Base-by-base conservation (phyloP, 2,329 filamentous ascomycete species). In the Phialocephala subalpina region DNA sequence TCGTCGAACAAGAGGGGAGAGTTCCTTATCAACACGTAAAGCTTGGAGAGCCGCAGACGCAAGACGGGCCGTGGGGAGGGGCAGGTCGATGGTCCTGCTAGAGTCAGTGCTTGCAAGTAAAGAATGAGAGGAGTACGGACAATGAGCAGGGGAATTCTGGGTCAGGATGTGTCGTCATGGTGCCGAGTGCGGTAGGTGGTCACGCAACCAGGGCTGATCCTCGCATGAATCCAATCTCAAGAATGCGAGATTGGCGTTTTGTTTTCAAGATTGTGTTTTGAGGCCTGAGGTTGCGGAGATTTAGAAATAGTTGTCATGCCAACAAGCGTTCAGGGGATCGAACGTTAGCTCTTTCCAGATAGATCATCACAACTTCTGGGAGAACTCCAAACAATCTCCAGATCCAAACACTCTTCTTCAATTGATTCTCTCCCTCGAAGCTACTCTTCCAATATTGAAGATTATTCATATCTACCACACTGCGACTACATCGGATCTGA, bases 11-110 rank as follows among this genome's bases (percentile, higher is more conserved):
- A 96, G 86, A 16, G 92, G 87, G 1, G 95, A 98, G 58, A 98
- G 86, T 78, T 99, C 96, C 68, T 90, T 86, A 80, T 99, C 96
- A 72, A 98, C 94, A 65, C 90, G 84, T 52, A 98, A 85, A 45
- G 93, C 87, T 72, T 87, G 86, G 40, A 92, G 85, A 52, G 95
- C 94, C 57, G 91, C 88, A 56, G 84, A 85, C 60, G 95, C 94
- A 56, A 97, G 88, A 68, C 92, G 90, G 40, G 89, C 78, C 47
- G 90, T 92, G 22, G 94, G 94, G 76, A 98, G 91, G 53, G 96
- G 95, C 66, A 75, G 70, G 66, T 73, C 72, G 67, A 75, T 69
- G 52, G 66, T 70, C 45, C 73, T 77, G 60, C 25, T 38, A 53
- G 35, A 38, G 27, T 56, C 3, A 25, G 60, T 60, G 38, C 22